Evolutionary conservation across 371 early-diverging fungal genomes (phyloP), one percentile per base, ranked within the genome.

Genomic region (Lichtheimia ornata): DNA sequence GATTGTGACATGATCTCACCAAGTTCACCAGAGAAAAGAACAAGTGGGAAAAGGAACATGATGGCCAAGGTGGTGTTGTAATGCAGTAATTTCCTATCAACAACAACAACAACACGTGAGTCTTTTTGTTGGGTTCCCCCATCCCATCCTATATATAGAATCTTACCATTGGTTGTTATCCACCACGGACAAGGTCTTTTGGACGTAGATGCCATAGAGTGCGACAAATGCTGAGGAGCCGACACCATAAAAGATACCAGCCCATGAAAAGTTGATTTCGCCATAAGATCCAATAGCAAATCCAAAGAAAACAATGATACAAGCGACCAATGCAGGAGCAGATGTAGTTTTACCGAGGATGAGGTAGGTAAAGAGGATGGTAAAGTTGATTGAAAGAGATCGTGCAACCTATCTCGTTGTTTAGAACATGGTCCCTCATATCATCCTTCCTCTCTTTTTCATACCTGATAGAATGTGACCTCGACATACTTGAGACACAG

Each of bases 151-250:
- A 30, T 42, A 45, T 18, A 43, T 40, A 17, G 35, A 30, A 49
- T n/a, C 65, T 72, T 69, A 83, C 90, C 90, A 90, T 70, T 88
- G 84, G 61, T 88, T 86, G 70, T 88, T 88, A 41, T 88, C 88
- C 14, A 90, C 84, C n/a, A 75, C 63, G 2, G 49, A 57, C 28
- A 90, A 73, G 3, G 86, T 87, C 80, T 89, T 89, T 76, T 89
- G 88, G 42, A 89, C 88, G 61, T 87, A 89, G 56, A 89, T 88
- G 53, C 90, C 90, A 59, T 89, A 89, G 35, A 89, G 74, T 2
- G 90, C 90, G 11, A 89, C 88, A 81, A 89, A 89, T 18, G 85
- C 74, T 58, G 84, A 84, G 0, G 87, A 86, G 6, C 85, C 85
- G 4, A 89, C 87, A 65, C 90, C 90, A 45, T 85, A 87, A 40